A percentile compares a stretch with the other conserved stretches of the same genome.
These are phyloP conservation scores for Pseudonitzschia delicatissima DNA, from an alignment of 108 stramenopile species.

Conservation along the genomic window DNA sequence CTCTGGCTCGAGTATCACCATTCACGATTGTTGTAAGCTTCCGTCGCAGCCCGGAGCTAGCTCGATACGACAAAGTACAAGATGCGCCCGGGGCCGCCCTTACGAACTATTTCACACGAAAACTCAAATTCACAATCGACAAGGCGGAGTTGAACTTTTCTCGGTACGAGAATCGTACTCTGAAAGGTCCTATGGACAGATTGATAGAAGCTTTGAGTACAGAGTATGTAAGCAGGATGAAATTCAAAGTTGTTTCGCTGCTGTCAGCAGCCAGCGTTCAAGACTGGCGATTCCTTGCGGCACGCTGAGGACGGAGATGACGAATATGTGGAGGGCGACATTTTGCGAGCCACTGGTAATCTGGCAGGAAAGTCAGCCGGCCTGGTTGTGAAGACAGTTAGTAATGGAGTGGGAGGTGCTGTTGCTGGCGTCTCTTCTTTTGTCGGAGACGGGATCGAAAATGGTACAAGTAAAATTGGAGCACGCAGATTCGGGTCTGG, in stretches of 20 bases:
- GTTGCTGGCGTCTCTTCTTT: slow-evolving; percentile 47
- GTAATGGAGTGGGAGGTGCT: slow-evolving; percentile 67
- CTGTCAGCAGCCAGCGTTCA: slow-evolving; percentile 80
- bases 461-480: slow-evolving; percentile 63
- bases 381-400: slow-evolving; percentile 60
- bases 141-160: slow-evolving; percentile 75
- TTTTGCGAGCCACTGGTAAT: slow-evolving; percentile 80
- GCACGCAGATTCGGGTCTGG: slow-evolving; percentile 73
- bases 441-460: slow-evolving; percentile 76
- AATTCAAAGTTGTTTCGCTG: slow-evolving; percentile 72
- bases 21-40: slow-evolving; percentile 72
- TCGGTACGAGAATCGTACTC: slow-evolving; percentile 58
- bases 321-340: slow-evolving; percentile 82
- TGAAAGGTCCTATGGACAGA: slow-evolving; percentile 81
- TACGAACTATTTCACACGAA: slow-evolving; percentile 75
- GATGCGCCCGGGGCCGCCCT: slow-evolving; percentile 57
- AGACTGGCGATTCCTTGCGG: slow-evolving; percentile 82
- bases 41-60: slow-evolving; percentile 66
- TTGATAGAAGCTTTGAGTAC: slow-evolving; percentile 69
- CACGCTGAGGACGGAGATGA: slow-evolving; percentile 78
- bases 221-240: slow-evolving; percentile 73
- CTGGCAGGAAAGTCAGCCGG: slow-evolving; percentile 74
- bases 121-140: slow-evolving; percentile 79
- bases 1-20: slow-evolving; percentile 68
- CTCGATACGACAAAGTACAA: slow-evolving; percentile 51